These are phyloP conservation scores for Helenozyma rhizophorensis DNA, from an alignment of 805 yeast genomes.

Conservation along the genomic window DNA sequence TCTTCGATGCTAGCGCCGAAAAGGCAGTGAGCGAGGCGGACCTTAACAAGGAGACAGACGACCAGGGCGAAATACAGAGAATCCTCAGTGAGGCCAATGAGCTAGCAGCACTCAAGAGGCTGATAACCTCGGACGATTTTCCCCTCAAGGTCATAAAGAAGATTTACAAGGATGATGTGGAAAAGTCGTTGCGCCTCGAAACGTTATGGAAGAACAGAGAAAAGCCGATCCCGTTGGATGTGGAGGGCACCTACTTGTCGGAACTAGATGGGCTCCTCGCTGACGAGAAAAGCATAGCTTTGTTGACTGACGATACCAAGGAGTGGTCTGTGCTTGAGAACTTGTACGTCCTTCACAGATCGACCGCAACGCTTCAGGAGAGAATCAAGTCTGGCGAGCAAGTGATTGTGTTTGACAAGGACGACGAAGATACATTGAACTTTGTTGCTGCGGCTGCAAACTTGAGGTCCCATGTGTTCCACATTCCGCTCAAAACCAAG, in stretches of 20 bases:
- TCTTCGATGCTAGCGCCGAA: constrained; percentile 54
- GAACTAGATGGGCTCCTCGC: constrained; percentile 13
- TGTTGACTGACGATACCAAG: constrained; percentile 34
- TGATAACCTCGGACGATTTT: constrained; percentile 17
- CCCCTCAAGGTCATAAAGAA: constrained; percentile 47
- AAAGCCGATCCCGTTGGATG: constrained; percentile 62
- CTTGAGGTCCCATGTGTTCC: constrained; percentile 65
- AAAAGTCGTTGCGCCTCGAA: constrained; percentile 64
- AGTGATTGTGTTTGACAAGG: constrained; percentile 77
- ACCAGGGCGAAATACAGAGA: constrained; percentile 59
- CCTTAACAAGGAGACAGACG: constrained; percentile 50
- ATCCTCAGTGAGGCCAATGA: constrained; percentile 67
- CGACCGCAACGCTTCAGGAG: constrained; percentile 46
- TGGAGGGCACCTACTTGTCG: constrained; percentile 11
- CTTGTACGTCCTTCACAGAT: constrained; percentile 49
- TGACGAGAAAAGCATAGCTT: constrained; percentile 16
- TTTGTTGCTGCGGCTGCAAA: constrained; percentile 88
- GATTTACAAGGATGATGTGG: constrained; percentile 71
- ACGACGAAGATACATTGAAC: constrained; percentile 84
- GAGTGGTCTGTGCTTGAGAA: constrained; percentile 65
- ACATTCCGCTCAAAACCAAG: constrained; percentile 65
- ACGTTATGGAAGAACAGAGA: constrained; percentile 72
- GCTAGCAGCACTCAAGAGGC: constrained; percentile 35
- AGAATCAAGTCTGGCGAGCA: constrained; percentile 39
- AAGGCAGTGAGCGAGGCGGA: constrained; percentile 16